Conservation (phyloP, 352 stramenopile genomes). For the Lagenidium sp. region DNA sequence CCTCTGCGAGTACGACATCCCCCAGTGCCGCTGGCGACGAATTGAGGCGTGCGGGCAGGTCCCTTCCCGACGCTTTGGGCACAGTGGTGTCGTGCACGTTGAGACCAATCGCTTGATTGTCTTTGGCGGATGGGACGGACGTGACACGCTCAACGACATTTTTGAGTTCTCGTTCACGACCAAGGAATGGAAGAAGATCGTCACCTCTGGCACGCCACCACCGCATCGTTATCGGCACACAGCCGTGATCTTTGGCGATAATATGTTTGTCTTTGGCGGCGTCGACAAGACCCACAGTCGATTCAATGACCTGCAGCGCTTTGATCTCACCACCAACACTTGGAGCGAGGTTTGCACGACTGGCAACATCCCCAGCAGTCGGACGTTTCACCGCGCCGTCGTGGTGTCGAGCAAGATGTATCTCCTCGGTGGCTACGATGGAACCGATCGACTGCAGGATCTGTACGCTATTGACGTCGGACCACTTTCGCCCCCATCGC, state of each 20-base stretch:
- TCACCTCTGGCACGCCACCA: slow-evolving; percentile 41
- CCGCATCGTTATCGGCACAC: slow-evolving; percentile 82
- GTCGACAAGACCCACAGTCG: slow-evolving; percentile 85
- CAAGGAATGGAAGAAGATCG: slow-evolving; percentile 57
- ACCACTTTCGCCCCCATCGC: slow-evolving; percentile 52
- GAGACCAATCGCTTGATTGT: slow-evolving; percentile 66
- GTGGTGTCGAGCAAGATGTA: slow-evolving; percentile 81
- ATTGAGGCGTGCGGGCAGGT: slow-evolving; percentile 33
- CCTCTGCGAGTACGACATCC: slow-evolving; percentile 65
- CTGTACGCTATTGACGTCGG: slow-evolving; percentile 82
- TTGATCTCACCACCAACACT: slow-evolving; percentile 70
- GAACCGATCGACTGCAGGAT: slow-evolving; percentile 75
- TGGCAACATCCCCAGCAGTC: slow-evolving; percentile 69
- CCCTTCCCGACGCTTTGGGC: slow-evolving; percentile 68
- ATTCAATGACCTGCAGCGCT: slow-evolving; percentile 79
- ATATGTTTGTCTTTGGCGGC: slow-evolving; percentile 87
- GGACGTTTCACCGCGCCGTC: slow-evolving; percentile 82
- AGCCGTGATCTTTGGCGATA: slow-evolving; percentile 72
- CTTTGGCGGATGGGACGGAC: slow-evolving; percentile 83
- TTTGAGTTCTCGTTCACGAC: slow-evolving; percentile 71
- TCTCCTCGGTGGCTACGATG: slow-evolving; percentile 79
- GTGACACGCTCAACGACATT: slow-evolving; percentile 78
- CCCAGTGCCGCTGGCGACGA: slow-evolving; percentile 38
- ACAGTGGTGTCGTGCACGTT: slow-evolving; percentile 72
- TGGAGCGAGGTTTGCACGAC: slow-evolving; percentile 82